Evolutionary conservation across 129 eudicot species (phyloP).

Genomic region (Glebionis coronaria): DNA sequence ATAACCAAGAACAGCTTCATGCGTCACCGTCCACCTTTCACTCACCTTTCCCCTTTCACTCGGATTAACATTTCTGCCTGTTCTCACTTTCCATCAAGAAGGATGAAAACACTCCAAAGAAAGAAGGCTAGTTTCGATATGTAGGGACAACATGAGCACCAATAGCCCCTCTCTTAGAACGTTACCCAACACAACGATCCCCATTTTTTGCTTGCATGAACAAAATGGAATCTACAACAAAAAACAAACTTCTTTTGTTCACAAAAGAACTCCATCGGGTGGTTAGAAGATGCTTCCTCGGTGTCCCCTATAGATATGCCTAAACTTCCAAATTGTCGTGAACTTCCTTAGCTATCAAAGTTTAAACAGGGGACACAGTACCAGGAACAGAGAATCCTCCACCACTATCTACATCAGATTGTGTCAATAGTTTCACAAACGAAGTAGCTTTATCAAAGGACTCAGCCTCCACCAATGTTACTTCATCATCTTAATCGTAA

Average conservation of each 20-base stretch:
- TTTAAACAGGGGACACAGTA: conserved; percentile 87
- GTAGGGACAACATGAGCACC: conserved; percentile 44
- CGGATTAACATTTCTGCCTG: conserved; percentile 26
- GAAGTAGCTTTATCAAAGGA: conserved; percentile 51
- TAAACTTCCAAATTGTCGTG: conserved; percentile 76
- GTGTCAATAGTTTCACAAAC: conserved; percentile 71
- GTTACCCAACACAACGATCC: conserved; percentile 66
- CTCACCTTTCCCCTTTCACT: conserved; percentile 45
- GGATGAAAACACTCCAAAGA: conserved; percentile 41
- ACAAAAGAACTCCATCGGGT: conserved; percentile 87
- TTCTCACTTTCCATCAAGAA: no score
- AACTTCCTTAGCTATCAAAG: conserved; percentile 60
- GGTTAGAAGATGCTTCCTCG: conserved; percentile 71
- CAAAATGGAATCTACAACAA: conserved; percentile 79
- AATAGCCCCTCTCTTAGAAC: conserved; percentile 58
- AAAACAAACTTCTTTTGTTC: conserved; percentile 66
- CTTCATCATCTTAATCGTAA: conserved; percentile 33
- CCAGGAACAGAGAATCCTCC: conserved; percentile 85
- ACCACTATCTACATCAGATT: conserved; percentile 78
- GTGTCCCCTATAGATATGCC: conserved; percentile 83
- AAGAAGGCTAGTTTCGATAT: conserved; percentile 33
- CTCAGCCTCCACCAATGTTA: conserved; percentile 28
- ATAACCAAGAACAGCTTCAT: conserved; percentile 46
- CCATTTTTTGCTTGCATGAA: conserved; percentile 73
- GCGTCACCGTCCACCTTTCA: no score